Base-by-base conservation (phyloP, 805 yeast genomes). In the Allodekkera sacchari region DNA sequence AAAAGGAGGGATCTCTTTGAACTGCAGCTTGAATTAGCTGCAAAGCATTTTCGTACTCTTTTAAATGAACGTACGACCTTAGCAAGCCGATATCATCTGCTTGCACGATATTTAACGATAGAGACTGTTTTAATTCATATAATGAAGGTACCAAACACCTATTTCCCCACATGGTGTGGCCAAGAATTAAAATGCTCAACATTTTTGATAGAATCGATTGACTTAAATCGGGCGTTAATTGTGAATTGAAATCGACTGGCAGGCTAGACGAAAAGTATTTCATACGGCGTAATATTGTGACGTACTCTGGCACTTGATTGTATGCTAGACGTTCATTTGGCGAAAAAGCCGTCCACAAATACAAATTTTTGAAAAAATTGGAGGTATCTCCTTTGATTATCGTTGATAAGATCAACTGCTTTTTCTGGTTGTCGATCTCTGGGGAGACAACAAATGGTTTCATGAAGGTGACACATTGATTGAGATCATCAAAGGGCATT, bases 31-130 rank as follows among this genome's bases (percentile, higher is more conserved):
- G n/a, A 3, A 45, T 28, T 5, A 38, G 32, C 1, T 16, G 8
- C 5, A 33, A 25, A 1, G 51, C 52, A 15, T 36, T 33, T 6
- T 33, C n/a, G 25, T 31, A 44, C 9, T 40, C 23, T 11, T 33
- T 31, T 12, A 30, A 9, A 16, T 30, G 30, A 7, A 36, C 33
- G 18, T 40, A 42, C 5, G 50, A 33, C 22, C 34, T 28, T 6
- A 53, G 27, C 10, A 37, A 23, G 6, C 52, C 45, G 15, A 46
- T 32, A 8, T 35, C 38, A 30, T 53, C 59, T 2, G 34, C 22
- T 6, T 23, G 12, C n/a, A 20, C n/a, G 7, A 25, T 7, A 5
- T n/a, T n/a, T 7, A 30, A 8, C 7, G 11, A 2, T n/a, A 18
- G 28, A 10, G 10, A 8, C 17, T 24, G 15, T 13, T 30, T 30